Base-by-base conservation (phyloP, 2,329 filamentous ascomycete species). In the Pseudogymnoascus sp. region DNA sequence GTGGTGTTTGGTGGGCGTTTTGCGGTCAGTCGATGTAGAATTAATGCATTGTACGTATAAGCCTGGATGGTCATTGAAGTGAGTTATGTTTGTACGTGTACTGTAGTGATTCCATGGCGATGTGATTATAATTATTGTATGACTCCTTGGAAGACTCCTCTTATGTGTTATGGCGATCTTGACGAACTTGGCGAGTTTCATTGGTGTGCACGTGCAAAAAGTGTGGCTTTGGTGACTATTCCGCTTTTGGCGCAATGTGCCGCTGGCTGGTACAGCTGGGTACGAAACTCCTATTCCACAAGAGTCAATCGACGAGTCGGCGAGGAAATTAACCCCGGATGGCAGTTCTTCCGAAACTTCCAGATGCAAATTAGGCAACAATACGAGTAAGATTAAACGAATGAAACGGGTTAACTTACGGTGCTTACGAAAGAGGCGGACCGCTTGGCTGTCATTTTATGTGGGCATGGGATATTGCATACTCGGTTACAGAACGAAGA, bases 21-120 rank as follows among this genome's bases (percentile, higher is more conserved):
- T 53, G 47, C 47, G 47, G 47, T 53, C 47, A 33, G 47, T 53
- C 47, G 47, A 53, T 53, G 47, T 53, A 53, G 47, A 53, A 53
- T 53, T 53, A 53, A 53, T 53, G 47, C 47, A 53, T 53, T 53
- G 47, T 53, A 53, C 47, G 28, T 53, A 8, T 53, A 53, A 53
- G 47, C 9, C 28, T 53, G 15, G 25, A 53, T 35, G n/a, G 14
- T 53, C 5, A 25, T 18, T 18, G 28, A 35, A 18, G 47, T 53
- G 28, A 53, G 47, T 18, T 33, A 33, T 53, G 43, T 53, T 20
- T 53, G 41, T 47, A 47, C 22, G 41, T 12, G 41, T 28, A 1
- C 22, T 50, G 12, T n/a, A 28, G 20, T 43, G 22, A 47, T 15
- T 28, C 8, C 8, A 50, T 50, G 25, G 6, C 41, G 22, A 30